These are phyloP conservation scores for Begonia fuchsioides DNA, from an alignment of 306 rosid genomes.

Conservation along the genomic window DNA sequence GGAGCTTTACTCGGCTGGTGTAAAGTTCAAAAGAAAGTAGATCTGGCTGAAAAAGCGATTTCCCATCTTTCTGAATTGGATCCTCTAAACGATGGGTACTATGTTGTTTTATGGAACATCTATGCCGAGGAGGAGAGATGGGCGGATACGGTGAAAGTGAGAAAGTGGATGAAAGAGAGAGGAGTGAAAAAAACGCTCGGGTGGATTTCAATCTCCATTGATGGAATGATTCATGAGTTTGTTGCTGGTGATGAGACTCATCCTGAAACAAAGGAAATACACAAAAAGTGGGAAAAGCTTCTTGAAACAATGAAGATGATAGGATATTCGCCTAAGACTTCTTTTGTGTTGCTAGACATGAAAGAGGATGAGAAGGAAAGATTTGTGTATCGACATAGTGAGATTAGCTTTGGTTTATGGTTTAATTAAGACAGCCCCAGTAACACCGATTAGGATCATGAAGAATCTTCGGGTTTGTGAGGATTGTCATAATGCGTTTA, in stretches of 20 bases:
- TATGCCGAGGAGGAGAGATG: conserved; percentile 34
- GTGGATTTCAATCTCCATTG: conserved; percentile 32
- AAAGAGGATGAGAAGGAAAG: conserved; percentile 35
- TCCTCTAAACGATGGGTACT: conserved; percentile 35
- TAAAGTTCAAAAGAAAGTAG: conserved; percentile 34
- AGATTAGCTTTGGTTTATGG: conserved; percentile 34
- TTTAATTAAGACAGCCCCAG: conserved; percentile 27
- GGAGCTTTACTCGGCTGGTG: conserved; percentile 47
- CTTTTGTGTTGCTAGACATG: conserved; percentile 33
- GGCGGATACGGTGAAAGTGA: conserved; percentile 23
- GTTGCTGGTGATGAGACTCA: conserved; percentile 39
- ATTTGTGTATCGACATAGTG: conserved; percentile 27
- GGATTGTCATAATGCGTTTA: conserved; percentile 37
- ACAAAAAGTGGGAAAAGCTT: conserved; percentile 28
- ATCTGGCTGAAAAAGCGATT: conserved; percentile 37
- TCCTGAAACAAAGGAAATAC: conserved; percentile 29
- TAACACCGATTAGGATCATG: conserved; percentile 36
- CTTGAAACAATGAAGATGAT: conserved; percentile 21
- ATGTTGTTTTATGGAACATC: conserved; percentile 27
- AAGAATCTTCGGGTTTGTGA: conserved; percentile 51
- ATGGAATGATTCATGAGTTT: conserved; percentile 30
- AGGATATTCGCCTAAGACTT: conserved; percentile 46
- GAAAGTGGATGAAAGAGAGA: conserved; percentile 29
- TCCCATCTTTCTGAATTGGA: conserved; percentile 23
- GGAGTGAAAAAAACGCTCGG: conserved; percentile 40